A percentile compares a stretch with the other conserved stretches of the same genome.
These are phyloP conservation scores for Camelina sativa DNA, from an alignment of 345 rosid species.

Conservation along the genomic window DNA sequence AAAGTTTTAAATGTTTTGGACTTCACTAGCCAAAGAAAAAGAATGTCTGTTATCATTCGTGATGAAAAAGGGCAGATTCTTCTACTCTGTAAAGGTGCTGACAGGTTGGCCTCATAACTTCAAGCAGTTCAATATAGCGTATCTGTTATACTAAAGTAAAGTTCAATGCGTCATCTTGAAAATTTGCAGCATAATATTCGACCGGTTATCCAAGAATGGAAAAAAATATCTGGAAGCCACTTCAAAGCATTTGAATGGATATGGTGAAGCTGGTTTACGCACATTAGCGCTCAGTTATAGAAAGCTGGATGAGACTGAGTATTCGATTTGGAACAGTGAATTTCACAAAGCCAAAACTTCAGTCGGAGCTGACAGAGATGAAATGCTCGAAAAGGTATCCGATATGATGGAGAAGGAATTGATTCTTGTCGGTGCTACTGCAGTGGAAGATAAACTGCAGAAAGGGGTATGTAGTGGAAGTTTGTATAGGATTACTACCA, in stretches of 20 bases:
- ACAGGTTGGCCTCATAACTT: conserved; percentile 54
- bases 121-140: conserved; percentile 22
- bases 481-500: conserved; percentile 1
- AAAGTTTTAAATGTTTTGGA: conserved; percentile 73
- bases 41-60: conserved; percentile 79
- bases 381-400: conserved; percentile 62
- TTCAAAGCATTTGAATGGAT: conserved; percentile 55
- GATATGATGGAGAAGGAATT: conserved; percentile 74
- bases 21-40: conserved; percentile 69
- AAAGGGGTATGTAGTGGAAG: conserved; percentile 60
- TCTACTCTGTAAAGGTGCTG: conserved; percentile 87
- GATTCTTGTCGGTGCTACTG: conserved; percentile 64
- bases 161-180: conserved; percentile 26
- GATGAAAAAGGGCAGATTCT: conserved; percentile 66
- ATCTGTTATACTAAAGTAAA: conserved; percentile 11
- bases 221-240: conserved; percentile 55
- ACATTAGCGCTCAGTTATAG: conserved; percentile 71
- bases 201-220: conserved; percentile 66
- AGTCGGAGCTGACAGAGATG: conserved; percentile 68
- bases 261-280: conserved; percentile 75
- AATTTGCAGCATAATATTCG: conserved; percentile 65
- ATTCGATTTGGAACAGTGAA: conserved; percentile 55
- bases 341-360: conserved; percentile 65
- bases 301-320: conserved; percentile 53
- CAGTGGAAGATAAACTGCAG: conserved; percentile 84